Conservation (phyloP, 805 yeast species). For the Ogataea methanolica region DNA sequence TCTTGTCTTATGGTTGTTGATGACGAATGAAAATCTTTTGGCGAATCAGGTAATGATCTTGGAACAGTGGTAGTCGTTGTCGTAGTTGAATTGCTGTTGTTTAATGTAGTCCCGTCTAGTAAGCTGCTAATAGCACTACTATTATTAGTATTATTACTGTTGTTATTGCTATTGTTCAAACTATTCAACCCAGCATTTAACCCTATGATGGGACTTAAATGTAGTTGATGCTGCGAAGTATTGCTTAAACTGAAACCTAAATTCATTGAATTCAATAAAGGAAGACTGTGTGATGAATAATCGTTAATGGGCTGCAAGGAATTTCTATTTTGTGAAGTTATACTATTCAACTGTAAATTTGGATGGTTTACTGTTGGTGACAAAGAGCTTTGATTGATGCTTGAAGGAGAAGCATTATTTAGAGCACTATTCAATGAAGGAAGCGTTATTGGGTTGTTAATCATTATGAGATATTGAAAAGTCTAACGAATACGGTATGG, state of each 20-base stretch:
- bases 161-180: background rate
- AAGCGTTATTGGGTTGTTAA: constrained; percentile 5
- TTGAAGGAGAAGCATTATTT: background rate
- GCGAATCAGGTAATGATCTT: constrained; percentile 11
- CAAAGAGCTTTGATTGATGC: too few species aligned
- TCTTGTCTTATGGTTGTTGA: background rate
- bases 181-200: background rate
- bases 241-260: background rate
- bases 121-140: background rate
- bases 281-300: constrained; percentile 4
- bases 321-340: background rate
- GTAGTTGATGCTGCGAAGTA: background rate
- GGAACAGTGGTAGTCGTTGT: constrained; percentile 5
- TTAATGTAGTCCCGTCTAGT: background rate
- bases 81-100: background rate
- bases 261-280: background rate
- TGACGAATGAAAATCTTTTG: constrained; percentile 1
- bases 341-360: too few species aligned
- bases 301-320: constrained; percentile 2
- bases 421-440: constrained; percentile 10
- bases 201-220: background rate
- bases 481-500: background rate
- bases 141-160: background rate
- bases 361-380: too few species aligned
- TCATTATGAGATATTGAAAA: background rate